phyloP scores from a whole-genome alignment of 148 eudicot species.

The Gaultheria prostrata region DNA sequence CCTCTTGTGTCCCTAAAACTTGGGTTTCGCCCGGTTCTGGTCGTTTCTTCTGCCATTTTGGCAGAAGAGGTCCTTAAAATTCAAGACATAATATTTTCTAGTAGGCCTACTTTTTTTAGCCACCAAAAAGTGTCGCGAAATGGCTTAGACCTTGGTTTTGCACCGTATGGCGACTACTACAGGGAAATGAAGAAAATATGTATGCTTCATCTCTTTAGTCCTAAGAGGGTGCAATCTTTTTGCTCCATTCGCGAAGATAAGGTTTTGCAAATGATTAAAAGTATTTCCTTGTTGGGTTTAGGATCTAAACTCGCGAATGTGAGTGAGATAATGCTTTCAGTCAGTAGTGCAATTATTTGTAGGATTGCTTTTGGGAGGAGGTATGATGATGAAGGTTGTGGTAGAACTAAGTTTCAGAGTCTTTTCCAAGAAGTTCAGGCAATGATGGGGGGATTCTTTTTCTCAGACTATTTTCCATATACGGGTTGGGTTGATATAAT shows the following conservation, averaged over 20 bases:
- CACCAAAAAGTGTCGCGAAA: neutral
- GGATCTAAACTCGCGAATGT: neutral
- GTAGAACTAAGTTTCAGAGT: constrained; percentile 4
- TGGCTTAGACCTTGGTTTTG: neutral
- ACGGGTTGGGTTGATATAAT: constrained; percentile 12
- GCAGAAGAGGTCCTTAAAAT: neutral
- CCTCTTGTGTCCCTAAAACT: neutral
- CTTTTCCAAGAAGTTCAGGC: constrained; percentile 3
- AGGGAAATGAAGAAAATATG: constrained; percentile 2
- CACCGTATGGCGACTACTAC: constrained; percentile 1
- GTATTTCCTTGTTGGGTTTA: neutral
- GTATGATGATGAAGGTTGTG: neutral
- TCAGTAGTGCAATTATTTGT: neutral
- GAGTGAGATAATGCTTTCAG: constrained; percentile 7
- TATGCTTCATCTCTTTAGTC: neutral
- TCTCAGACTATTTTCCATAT: constrained; percentile 9
- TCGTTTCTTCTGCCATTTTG: constrained; percentile 5
- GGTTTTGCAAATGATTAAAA: neutral
- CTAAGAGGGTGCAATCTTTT: constrained; percentile 11
- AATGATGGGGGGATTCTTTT: neutral
- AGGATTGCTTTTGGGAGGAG: constrained; percentile 9
- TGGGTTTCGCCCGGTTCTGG: neutral
- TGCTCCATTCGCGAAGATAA: neutral
- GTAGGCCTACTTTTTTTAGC: neutral
- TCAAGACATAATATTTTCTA: neutral